Evolutionary conservation across 768 basidiomycete species (phyloP).

Genomic region (Termitomyces sp.): DNA sequence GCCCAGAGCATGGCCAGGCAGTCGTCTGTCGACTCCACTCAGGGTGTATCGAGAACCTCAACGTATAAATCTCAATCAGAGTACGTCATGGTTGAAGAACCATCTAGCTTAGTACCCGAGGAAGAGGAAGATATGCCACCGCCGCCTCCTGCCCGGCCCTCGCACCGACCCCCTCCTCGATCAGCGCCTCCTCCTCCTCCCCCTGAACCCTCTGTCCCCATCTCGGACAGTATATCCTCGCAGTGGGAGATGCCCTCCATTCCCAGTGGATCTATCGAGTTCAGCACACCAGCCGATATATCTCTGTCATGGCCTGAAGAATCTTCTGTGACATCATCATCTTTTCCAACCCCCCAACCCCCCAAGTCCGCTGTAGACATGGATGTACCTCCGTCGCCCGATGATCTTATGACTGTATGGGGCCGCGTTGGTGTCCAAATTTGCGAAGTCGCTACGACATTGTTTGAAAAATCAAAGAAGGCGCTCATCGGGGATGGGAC

Average conservation of each 20-base stretch:
- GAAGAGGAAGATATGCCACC: constrained; percentile 33
- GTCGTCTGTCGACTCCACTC: constrained; percentile 30
- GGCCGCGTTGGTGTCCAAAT: constrained; percentile 74
- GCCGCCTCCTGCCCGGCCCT: constrained; percentile 41
- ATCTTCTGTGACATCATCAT: constrained; percentile 30
- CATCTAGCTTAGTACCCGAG: constrained; percentile 30
- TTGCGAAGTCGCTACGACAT: constrained; percentile 59
- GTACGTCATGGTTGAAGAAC: constrained; percentile 65
- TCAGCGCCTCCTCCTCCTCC: constrained; percentile 24
- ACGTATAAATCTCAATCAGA: constrained; percentile 37
- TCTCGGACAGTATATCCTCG: constrained; percentile 36
- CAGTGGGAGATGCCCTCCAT: constrained; percentile 70
- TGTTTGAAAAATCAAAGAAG: constrained; percentile 77
- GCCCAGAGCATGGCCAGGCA: constrained; percentile 29
- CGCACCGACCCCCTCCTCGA: constrained; percentile 39
- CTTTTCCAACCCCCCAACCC: constrained; percentile 10
- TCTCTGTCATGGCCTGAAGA: constrained; percentile 67
- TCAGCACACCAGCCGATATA: constrained; percentile 42
- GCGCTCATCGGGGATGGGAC: constrained; percentile 82
- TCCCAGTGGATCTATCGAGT: constrained; percentile 50
- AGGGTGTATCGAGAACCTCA: constrained; percentile 20
- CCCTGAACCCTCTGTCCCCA: constrained; percentile 20
- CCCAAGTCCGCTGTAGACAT: constrained; percentile 15
- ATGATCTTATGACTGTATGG: constrained; percentile 70
- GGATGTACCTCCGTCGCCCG: constrained; percentile 44